phyloP scores from a whole-genome alignment of 2,329 filamentous ascomycete species.

The Aspergillus hiratsukae region DNA sequence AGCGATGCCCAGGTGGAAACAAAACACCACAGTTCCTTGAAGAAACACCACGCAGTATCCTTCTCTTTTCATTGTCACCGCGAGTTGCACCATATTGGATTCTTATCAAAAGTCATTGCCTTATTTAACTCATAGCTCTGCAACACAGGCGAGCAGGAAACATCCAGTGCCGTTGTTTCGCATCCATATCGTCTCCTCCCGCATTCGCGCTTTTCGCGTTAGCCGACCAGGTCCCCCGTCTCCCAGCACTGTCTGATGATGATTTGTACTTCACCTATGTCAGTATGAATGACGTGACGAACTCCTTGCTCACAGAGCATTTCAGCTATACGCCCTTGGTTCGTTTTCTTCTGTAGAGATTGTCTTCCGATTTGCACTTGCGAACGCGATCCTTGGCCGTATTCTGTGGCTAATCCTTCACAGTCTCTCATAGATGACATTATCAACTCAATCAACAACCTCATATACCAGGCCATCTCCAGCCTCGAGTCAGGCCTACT shows the following conservation, averaged over 20 bases:
- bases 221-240: not conserved
- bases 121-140: not conserved
- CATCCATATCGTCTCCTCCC: not conserved
- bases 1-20: not conserved
- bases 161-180: not conserved
- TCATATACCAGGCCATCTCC: conserved; percentile 84
- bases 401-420: conserved; percentile 13
- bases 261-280: conserved; percentile 8
- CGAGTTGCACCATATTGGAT: not conserved
- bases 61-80: not conserved
- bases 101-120: not conserved
- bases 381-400: not conserved
- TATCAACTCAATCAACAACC: conserved; percentile 92
- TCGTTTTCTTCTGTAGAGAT: conserved; percentile 33
- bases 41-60: not conserved
- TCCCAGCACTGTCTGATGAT: conserved; percentile 3
- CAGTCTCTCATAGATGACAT: conserved; percentile 95
- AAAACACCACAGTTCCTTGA: not conserved
- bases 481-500: conserved; percentile 80
- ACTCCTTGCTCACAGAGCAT: conserved; percentile 81
- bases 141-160: not conserved
- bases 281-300: conserved; percentile 43
- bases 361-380: not conserved
- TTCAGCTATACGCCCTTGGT: conserved; percentile 92
- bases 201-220: conserved; percentile 12